phyloP scores from a whole-genome alignment of 352 stramenopile genomes.

The Globisporangium acanthophoron region DNA sequence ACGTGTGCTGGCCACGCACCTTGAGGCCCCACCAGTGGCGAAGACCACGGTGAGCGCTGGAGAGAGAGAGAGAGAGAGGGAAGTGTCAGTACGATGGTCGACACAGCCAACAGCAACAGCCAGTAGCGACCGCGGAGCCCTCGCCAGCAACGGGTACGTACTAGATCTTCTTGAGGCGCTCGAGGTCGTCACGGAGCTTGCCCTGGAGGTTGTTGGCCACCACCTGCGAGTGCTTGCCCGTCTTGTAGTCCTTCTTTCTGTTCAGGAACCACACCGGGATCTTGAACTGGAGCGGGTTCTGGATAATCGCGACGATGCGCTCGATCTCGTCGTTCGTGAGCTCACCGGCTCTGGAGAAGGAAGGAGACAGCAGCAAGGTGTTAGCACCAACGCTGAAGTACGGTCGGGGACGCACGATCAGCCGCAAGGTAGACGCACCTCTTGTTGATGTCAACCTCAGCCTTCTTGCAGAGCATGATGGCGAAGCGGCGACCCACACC shows the following conservation, averaged over 20 bases:
- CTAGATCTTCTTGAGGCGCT: slow-evolving; percentile 99
- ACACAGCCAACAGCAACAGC: neutral
- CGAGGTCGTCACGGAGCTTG: slow-evolving; percentile 99
- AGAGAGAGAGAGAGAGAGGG: slow-evolving; percentile 8
- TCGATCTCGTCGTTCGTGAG: slow-evolving; percentile 99
- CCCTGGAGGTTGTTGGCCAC: slow-evolving; percentile 98
- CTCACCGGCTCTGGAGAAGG: slow-evolving; percentile 86
- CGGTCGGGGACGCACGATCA: too few relatives aligned
- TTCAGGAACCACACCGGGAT: slow-evolving; percentile 99
- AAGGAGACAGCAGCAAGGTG: neutral
- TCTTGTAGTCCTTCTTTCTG: slow-evolving; percentile 99
- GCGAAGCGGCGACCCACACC: slow-evolving; percentile 84
- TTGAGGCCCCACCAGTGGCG: slow-evolving; percentile 99
- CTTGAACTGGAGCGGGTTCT: slow-evolving; percentile 99
- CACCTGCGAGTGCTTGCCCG: slow-evolving; percentile 98
- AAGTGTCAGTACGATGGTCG: neutral
- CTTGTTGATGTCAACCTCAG: slow-evolving; percentile 99
- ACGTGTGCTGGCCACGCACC: slow-evolving; percentile 99
- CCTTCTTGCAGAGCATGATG: slow-evolving; percentile 99
- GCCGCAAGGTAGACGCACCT: slow-evolving; percentile 30
- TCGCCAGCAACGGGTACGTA: slow-evolving; percentile 9
- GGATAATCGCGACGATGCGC: slow-evolving; percentile 99
- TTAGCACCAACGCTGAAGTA: neutral
- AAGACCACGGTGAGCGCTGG: slow-evolving; percentile 96
- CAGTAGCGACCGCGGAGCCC: neutral